Conservation (phyloP, 2,329 filamentous ascomycete species). For the Exophiala viscosa region DNA sequence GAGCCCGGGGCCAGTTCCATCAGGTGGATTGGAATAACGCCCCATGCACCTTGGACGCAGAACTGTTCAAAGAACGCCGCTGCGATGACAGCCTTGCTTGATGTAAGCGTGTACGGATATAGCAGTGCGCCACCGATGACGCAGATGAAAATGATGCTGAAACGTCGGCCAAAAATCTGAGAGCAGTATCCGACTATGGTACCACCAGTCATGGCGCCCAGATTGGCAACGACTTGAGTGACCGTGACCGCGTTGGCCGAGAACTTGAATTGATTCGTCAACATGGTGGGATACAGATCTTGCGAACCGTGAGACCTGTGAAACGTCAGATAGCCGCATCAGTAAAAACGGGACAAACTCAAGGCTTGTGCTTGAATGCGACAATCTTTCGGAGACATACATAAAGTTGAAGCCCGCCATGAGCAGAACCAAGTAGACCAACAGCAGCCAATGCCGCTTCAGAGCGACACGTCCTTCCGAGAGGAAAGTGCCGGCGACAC, state of each 20-base stretch:
- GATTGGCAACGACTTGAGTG: constrained; percentile 68
- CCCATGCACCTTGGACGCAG: constrained; percentile 74
- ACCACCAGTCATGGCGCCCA: constrained; percentile 67
- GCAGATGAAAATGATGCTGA: constrained; percentile 63
- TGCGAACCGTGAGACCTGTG: constrained; percentile 45
- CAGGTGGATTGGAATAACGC: constrained; percentile 66
- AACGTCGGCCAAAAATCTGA: constrained; percentile 65
- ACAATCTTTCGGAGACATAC: constrained; percentile 36
- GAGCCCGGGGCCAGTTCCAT: constrained; percentile 61
- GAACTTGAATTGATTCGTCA: constrained; percentile 56
- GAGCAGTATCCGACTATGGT: constrained; percentile 64
- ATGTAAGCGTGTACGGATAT: constrained; percentile 76
- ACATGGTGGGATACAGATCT: constrained; percentile 60
- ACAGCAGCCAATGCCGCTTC: constrained; percentile 72
- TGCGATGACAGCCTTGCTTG: constrained; percentile 63
- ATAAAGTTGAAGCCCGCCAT: constrained; percentile 95
- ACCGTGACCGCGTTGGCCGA: constrained; percentile 59
- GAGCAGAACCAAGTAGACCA: constrained; percentile 76
- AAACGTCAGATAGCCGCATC: background rate
- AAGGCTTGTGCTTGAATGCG: no score
- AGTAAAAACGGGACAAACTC: background rate
- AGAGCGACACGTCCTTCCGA: constrained; percentile 74
- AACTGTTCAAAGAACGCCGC: constrained; percentile 83
- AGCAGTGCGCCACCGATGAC: constrained; percentile 70
- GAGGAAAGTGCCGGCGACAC: constrained; percentile 65